Evolutionary conservation across 2,329 filamentous ascomycete genomes (phyloP).

Genomic region (Aspergillus latus): DNA sequence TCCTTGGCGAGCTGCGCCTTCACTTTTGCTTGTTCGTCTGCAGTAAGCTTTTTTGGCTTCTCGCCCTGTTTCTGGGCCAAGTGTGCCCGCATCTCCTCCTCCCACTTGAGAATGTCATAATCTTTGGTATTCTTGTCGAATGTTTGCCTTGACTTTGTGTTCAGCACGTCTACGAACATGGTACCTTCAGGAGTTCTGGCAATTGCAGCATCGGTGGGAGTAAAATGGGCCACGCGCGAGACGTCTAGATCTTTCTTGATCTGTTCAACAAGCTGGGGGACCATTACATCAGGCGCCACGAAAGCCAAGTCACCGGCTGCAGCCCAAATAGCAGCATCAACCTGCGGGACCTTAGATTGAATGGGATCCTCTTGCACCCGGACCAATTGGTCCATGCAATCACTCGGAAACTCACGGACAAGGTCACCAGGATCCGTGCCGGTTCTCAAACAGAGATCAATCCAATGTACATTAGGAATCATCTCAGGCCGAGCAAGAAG

Average conservation of each 20-base stretch:
- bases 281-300: constrained; percentile 80
- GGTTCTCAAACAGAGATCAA: constrained; percentile 77
- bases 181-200: constrained; percentile 87
- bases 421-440: constrained; percentile 80
- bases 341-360: constrained; percentile 36
- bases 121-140: constrained; percentile 91
- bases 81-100: constrained; percentile 83
- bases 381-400: constrained; percentile 68
- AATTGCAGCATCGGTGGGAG: constrained; percentile 87
- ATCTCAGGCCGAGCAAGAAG: constrained; percentile 77
- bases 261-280: constrained; percentile 71
- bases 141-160: constrained; percentile 71
- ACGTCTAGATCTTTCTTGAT: constrained; percentile 72
- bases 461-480: constrained; percentile 80
- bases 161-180: constrained; percentile 85
- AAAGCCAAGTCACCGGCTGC: constrained; percentile 91
- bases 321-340: constrained; percentile 71
- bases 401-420: constrained; percentile 62
- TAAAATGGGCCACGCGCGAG: constrained; percentile 67
- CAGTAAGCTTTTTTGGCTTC: constrained; percentile 81
- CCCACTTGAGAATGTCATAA: constrained; percentile 96
- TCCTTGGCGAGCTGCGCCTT: constrained; percentile 90
- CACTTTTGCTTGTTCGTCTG: constrained; percentile 86
- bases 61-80: constrained; percentile 87
- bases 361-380: constrained; percentile 49